Percentiles rank a stretch among this genome's conserved stretches.
Conservation (phyloP, 192 early-diverging fungal genomes). For the Entrophospora sp. region DNA sequence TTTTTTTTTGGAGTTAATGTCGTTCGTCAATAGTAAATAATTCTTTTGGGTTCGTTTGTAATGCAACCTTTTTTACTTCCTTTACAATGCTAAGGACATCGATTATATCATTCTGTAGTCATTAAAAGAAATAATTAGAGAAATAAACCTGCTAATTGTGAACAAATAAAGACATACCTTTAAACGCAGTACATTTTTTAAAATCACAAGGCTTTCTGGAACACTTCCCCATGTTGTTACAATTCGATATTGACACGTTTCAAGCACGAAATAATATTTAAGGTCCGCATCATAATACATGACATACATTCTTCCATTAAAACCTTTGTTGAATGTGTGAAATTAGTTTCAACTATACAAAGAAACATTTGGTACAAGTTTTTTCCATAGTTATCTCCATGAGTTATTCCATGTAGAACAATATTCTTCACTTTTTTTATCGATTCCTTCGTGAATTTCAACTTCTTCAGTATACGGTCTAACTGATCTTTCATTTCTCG, state of each 20-base stretch:
- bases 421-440: neutral
- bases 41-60: neutral
- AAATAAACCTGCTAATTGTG: too few species aligned
- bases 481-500: slow-evolving; percentile 5
- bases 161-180: neutral
- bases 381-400: neutral
- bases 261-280: slow-evolving; percentile 8
- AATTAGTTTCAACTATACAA: neutral
- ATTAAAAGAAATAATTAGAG: neutral
- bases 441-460: neutral
- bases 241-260: slow-evolving; percentile 7
- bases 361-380: neutral
- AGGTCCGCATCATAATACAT: slow-evolving; percentile 5
- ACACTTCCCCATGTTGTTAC: slow-evolving; percentile 1
- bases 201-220: neutral
- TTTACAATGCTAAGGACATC: neutral
- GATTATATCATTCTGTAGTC: neutral
- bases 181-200: slow-evolving; percentile 1
- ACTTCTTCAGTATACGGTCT: neutral
- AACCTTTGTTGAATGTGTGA: neutral
- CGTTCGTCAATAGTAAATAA: neutral
- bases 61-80: neutral
- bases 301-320: neutral
- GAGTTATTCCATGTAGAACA: slow-evolving; percentile 9
- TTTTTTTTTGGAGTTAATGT: neutral